A percentile compares a stretch with the other conserved stretches of the same genome.
Conservation (phyloP, 768 basidiomycete genomes). For the Dictyophora rubrovolvata region DNA sequence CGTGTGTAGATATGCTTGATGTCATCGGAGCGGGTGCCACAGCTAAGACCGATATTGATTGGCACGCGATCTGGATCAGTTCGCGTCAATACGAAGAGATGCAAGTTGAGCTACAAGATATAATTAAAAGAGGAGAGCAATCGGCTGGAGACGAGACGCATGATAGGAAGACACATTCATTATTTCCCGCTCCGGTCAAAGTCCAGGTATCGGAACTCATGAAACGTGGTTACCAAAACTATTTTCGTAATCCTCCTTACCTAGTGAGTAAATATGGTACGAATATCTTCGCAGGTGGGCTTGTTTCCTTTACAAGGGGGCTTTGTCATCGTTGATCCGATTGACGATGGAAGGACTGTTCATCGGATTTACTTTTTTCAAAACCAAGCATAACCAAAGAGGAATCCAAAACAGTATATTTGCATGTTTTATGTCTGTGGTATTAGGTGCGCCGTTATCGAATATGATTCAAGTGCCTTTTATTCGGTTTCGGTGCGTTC, state of each 20-base stretch:
- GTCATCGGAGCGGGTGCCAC: constrained; percentile 70
- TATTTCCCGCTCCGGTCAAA: constrained; percentile 45
- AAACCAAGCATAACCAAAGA: constrained; percentile 40
- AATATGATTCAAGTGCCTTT: constrained; percentile 58
- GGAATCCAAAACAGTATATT: constrained; percentile 61
- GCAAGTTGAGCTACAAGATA: constrained; percentile 35
- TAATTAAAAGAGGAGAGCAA: constrained; percentile 27
- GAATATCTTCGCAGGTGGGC: constrained; percentile 6
- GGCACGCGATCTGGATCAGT: constrained; percentile 49
- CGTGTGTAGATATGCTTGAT: constrained; percentile 36
- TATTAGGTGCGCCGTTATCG: constrained; percentile 29
- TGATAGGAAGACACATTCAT: constrained; percentile 21
- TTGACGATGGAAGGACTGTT: constrained; percentile 19
- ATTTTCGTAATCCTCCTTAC: constrained; percentile 53
- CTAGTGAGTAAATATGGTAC: constrained; percentile 36
- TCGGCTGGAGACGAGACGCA: constrained; percentile 24
- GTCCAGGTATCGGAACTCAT: constrained; percentile 37
- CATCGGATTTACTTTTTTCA: constrained; percentile 53
- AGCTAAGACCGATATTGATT: constrained; percentile 42
- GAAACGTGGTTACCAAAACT: constrained; percentile 32
- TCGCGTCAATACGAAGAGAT: constrained; percentile 44
- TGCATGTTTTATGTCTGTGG: constrained; percentile 24
- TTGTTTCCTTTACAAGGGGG: neutral
- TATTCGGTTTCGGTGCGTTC: constrained; percentile 47
- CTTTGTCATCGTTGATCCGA: constrained; percentile 16